phyloP scores from a whole-genome alignment of 495 filamentous ascomycete species.

The Cryomyces minteri region DNA sequence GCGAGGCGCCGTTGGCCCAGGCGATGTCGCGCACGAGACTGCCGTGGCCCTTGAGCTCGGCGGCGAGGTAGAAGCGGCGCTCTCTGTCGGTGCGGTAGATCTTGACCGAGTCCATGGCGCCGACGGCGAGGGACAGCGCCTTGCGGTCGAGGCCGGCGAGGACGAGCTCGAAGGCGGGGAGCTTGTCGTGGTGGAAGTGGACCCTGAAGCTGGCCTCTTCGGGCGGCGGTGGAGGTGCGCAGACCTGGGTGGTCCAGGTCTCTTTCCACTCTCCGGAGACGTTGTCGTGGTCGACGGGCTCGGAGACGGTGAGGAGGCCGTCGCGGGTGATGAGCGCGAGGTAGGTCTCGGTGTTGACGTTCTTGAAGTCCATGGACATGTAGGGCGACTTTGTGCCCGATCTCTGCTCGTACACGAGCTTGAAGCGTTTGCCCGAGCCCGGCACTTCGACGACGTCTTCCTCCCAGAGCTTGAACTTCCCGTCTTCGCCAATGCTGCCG shows the following conservation, averaged over 20 bases:
- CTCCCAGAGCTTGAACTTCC: constrained; percentile 74
- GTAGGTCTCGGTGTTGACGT: constrained; percentile 52
- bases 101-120: constrained; percentile 60
- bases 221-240: constrained; percentile 39
- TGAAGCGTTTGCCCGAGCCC: constrained; percentile 59
- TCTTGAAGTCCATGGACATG: constrained; percentile 66
- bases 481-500: constrained; percentile 63
- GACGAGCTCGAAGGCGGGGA: constrained; percentile 57
- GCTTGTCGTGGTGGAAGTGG: constrained; percentile 65
- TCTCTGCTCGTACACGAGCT: constrained; percentile 35
- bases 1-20: constrained; percentile 77
- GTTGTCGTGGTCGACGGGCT: constrained; percentile 73
- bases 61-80: constrained; percentile 59
- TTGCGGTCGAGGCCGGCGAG: constrained; percentile 58
- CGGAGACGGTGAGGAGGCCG: constrained; percentile 60
- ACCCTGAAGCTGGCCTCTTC: constrained; percentile 78
- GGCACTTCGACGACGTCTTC: constrained; percentile 63
- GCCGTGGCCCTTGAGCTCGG: constrained; percentile 48
- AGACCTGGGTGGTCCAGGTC: constrained; percentile 50
- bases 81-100: constrained; percentile 53
- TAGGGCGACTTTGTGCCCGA: constrained; percentile 41
- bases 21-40: constrained; percentile 76
- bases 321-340: constrained; percentile 69
- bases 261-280: constrained; percentile 49
- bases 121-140: constrained; percentile 59